Evolutionary conservation across 2,329 filamentous ascomycete genomes (phyloP), one percentile per base, ranked within the genome.

Genomic region (Aspergillus hortae): DNA sequence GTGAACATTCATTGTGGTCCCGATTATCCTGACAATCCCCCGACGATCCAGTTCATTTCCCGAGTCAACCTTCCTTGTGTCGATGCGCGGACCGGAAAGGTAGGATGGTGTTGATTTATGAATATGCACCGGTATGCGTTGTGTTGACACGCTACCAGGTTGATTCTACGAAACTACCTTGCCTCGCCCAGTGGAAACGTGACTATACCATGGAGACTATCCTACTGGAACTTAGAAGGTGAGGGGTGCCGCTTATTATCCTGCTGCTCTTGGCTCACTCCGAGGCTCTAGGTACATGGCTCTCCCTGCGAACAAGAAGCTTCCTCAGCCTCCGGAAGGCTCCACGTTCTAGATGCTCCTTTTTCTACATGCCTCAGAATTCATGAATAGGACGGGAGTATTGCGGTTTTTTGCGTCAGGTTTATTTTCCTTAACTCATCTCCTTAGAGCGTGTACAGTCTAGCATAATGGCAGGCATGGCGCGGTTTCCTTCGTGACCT

Each of bases 61-160:
- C 89, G 90, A 74, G 87, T 99, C 76, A 96, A 97, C 76, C 83
- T 97, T n/a, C 94, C 94, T 23, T 95, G 92, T 66, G 94, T 99
- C 48, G 88, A 92, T 74, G 79, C 81, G 57, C 82, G 79, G 61
- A 88, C 88, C 58, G 94, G 94, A 67, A 83, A 84, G 76, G 86
- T 88, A 72, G 54, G 67, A 2, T 33, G 23, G 19, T 9, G 32
- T 43, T 2, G 11, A 6, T 19, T 45, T 7, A 14, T n/a, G 15
- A n/a, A 21, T 11, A 4, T 25, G 10, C 51, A 15, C 21, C 35
- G 10, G 3, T 41, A n/a, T 32, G 6, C 27, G 30, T 23, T 25
- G 54, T 38, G 35, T 42, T 58, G 42, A 56, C 48, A 7, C 6
- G 15, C 32, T 35, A 25, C 32, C 67, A 90, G 79, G 90, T 97